A percentile compares a stretch with the other conserved stretches of the same genome.
Conservation (phyloP, 163 green algal genomes). For the Volvox carteri region DNA sequence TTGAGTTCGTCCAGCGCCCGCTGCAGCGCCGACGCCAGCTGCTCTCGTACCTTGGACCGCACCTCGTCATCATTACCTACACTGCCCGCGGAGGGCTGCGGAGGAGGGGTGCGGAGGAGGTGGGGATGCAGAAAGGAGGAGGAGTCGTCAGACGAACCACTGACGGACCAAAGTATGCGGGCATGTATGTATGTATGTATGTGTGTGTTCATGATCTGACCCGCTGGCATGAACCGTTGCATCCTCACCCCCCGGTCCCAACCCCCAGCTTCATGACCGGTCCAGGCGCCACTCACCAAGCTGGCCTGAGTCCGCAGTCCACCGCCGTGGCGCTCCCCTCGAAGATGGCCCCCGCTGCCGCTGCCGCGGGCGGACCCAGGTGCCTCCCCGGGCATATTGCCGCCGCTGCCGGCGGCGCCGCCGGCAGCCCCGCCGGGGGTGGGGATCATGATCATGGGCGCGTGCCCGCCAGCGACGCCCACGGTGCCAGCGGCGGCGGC, state of each 20-base stretch:
- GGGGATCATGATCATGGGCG: conserved; percentile 49
- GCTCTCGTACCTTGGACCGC: conserved; percentile 58
- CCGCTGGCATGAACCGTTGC: too few species aligned
- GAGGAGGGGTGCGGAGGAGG: too few species aligned
- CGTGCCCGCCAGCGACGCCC: too few species aligned
- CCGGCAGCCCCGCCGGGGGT: neutral
- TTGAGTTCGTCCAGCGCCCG: conserved; percentile 61
- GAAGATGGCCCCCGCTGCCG: neutral
- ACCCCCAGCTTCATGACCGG: too few species aligned
- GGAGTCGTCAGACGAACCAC: too few species aligned
- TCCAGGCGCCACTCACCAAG: conserved; percentile 21
- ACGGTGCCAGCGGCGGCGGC: neutral
- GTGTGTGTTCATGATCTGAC: too few species aligned
- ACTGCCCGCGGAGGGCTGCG: conserved; percentile 13
- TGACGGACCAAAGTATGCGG: too few species aligned
- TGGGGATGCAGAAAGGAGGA: neutral
- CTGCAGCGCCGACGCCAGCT: conserved; percentile 66
- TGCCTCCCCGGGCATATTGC: neutral
- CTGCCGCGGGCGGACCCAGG: neutral
- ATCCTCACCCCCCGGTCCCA: too few species aligned
- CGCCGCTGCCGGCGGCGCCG: neutral
- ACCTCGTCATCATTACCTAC: conserved; percentile 55
- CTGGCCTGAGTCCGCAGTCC: conserved; percentile 15
- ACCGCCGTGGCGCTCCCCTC: too few species aligned
- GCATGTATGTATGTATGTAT: too few species aligned